Evolutionary conservation across 768 basidiomycete species (phyloP), one percentile per base, ranked within the genome.

Genomic region (Baorangia bicolor): DNA sequence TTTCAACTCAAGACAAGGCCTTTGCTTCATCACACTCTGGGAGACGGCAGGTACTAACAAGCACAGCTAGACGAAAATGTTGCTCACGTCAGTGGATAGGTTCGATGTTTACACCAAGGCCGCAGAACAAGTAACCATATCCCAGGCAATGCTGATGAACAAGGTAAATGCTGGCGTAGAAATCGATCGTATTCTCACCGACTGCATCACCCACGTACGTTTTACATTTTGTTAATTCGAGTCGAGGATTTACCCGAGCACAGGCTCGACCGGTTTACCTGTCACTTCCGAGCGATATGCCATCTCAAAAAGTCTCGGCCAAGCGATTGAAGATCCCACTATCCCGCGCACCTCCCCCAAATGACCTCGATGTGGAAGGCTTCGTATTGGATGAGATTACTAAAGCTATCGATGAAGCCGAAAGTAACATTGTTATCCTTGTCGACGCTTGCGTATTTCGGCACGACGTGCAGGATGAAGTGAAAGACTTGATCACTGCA

Each of bases 211-310:
- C 18, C 72, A 65, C 52, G 87, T 83, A 64, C 25, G 75, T 60
- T 16, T 21, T 8, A 31, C n/a, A 31, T 5, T 35, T 3, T 30
- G 25, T 11, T 3, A 4, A 40, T 18, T 38, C 25, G 27, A 39
- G 16, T 16, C 2, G 1, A 38, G 4, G 11, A 23, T 39, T 61
- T 12, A 64, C 23, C 7, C 23, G 3, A 23, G 6, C 33, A 16
- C 59, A 91, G 82, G 88, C 87, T 28, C 85, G 92, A 20, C 95
- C 95, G 0, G 91, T 90, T 31, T 98, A 98, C 66, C 73, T 98
- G 38, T 82, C 87, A 34, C 77, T 98, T 12, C 95, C 93, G 1
- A 94, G 87, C 7, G 90, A 98, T 68, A 75, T 96, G 49, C 87
- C 88, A 5, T 78, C 81, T 64, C 73, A 77, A 50, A 82, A 86